Conservation (phyloP, 129 eudicot genomes). For the Ambrosia artemisiifolia region DNA sequence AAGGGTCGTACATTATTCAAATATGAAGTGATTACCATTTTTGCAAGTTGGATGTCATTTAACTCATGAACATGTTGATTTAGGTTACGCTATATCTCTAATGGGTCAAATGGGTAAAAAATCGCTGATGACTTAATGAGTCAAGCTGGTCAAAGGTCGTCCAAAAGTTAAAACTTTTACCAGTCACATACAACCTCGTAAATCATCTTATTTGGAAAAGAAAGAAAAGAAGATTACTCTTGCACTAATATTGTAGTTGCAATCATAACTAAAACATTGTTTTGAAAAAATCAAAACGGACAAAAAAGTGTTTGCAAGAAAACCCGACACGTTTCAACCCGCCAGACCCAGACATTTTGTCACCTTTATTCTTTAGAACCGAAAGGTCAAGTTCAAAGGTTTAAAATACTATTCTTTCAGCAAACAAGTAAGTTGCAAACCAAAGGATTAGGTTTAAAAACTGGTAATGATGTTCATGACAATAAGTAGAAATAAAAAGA, state of each 20-base stretch:
- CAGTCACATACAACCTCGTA: not conserved
- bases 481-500: not conserved
- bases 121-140: not conserved
- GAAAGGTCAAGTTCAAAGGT: constrained; percentile 9
- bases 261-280: not conserved
- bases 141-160: not conserved
- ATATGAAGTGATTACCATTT: not conserved
- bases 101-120: not conserved
- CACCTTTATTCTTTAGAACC: not conserved
- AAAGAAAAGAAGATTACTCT: not conserved
- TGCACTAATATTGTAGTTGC: not conserved
- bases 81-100: not conserved
- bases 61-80: not conserved
- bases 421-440: constrained; percentile 16
- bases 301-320: not conserved
- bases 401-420: constrained; percentile 2
- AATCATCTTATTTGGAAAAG: not conserved
- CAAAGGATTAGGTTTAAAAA: constrained; percentile 5
- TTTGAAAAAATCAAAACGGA: not conserved
- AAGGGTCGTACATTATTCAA: not conserved
- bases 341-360: not conserved
- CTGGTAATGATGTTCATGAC: not conserved
- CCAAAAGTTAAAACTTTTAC: not conserved
- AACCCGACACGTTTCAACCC: not conserved
- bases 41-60: not conserved